Conservation (phyloP, 176 grass and related monocot species). For the Avena insularis region DNA sequence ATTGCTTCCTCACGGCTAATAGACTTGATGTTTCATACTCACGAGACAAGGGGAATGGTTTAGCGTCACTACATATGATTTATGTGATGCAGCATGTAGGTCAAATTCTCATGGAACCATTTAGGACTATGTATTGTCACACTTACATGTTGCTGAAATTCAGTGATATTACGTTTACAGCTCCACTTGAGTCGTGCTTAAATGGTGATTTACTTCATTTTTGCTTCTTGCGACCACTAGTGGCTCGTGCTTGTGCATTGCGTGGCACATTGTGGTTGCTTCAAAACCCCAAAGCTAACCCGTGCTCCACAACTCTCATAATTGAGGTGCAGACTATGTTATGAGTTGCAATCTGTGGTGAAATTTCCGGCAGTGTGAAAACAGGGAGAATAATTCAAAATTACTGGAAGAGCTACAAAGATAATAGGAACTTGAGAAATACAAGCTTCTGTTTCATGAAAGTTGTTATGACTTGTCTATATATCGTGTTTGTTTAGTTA, state of each 20-base stretch:
- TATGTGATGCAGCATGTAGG: neutral
- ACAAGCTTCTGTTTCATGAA: neutral
- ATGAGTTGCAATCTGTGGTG: neutral
- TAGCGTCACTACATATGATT: neutral
- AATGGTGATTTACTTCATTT: neutral
- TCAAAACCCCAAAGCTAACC: neutral
- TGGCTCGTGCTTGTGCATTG: neutral
- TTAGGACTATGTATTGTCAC: too few relatives aligned
- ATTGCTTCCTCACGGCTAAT: neutral
- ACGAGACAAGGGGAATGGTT: neutral
- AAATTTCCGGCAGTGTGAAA: neutral
- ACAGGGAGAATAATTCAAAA: constrained; percentile 6
- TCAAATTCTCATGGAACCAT: neutral
- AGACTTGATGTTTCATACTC: neutral
- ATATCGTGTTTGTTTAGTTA: neutral
- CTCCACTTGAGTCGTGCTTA: neutral
- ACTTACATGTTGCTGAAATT: too few relatives aligned
- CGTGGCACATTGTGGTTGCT: neutral
- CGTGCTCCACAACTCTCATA: neutral
- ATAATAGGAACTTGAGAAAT: neutral
- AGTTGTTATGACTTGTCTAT: neutral
- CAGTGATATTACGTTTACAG: too few relatives aligned
- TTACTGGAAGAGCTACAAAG: constrained; percentile 2
- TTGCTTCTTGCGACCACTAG: neutral
- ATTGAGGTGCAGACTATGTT: neutral